Evolutionary conservation across 352 stramenopile genomes (phyloP).

Genomic region (Phytophthora pinifolia): DNA sequence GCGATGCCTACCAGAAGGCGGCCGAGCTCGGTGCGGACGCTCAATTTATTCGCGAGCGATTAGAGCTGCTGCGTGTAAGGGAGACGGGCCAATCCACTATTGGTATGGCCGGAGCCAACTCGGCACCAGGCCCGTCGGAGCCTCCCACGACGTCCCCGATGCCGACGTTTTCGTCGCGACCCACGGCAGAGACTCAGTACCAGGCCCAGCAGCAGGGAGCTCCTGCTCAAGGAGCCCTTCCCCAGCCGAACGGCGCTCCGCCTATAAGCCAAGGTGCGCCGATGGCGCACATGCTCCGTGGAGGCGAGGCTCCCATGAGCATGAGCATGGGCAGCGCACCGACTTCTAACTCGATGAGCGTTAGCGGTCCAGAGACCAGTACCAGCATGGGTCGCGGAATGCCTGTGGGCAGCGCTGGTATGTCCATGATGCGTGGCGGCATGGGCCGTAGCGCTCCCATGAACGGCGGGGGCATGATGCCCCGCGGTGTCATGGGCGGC

Average conservation of each 20-base stretch:
- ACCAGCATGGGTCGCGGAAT: constrained; percentile 49
- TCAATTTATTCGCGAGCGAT: constrained; percentile 82
- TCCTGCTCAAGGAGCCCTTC: constrained; percentile 23
- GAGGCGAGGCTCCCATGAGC: constrained; percentile 41
- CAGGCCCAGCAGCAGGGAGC: constrained; percentile 43
- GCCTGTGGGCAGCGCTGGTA: constrained; percentile 45
- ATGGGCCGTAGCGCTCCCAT: constrained; percentile 58
- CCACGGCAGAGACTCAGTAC: constrained; percentile 63
- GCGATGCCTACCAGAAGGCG: constrained; percentile 88
- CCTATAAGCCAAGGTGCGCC: constrained; percentile 38
- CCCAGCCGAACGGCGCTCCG: constrained; percentile 31
- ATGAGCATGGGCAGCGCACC: constrained; percentile 55
- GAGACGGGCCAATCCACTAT: constrained; percentile 84
- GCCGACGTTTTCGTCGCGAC: constrained; percentile 77
- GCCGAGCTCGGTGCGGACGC: constrained; percentile 81
- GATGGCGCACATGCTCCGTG: constrained; percentile 59
- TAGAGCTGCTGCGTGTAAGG: constrained; percentile 73
- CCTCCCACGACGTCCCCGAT: constrained; percentile 85
- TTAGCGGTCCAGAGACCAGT: constrained; percentile 44
- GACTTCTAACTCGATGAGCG: constrained; percentile 38
- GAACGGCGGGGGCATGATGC: constrained; percentile 67
- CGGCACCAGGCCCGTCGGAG: constrained; percentile 74
- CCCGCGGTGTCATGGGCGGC: constrained; percentile 61
- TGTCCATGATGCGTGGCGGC: constrained; percentile 69
- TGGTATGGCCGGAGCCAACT: constrained; percentile 82